phyloP scores from a whole-genome alignment of 495 filamentous ascomycete species.

The Podospora australis region DNA sequence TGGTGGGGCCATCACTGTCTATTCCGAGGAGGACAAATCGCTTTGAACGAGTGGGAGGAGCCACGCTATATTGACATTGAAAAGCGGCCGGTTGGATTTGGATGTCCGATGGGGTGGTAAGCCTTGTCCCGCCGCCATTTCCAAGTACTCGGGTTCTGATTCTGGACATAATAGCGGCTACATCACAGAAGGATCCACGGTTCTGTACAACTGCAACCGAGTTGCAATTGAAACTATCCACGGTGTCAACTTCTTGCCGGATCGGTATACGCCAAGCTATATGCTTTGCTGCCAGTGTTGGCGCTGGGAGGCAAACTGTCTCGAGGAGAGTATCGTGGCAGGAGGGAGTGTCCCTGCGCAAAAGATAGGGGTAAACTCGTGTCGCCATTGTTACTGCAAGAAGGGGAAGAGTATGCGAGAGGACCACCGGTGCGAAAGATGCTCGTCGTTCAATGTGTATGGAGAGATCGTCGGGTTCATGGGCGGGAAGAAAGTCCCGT shows the following conservation, averaged over 20 bases:
- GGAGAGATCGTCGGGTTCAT: not conserved
- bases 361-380: not conserved
- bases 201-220: not conserved
- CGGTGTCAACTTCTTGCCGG: not conserved
- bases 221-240: not conserved
- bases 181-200: not conserved
- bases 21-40: not conserved
- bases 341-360: too few relatives aligned
- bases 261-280: not conserved
- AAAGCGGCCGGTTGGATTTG: not conserved
- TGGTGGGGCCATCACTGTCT: not conserved
- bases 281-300: not conserved
- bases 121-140: too few relatives aligned
- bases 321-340: too few relatives aligned
- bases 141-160: too few relatives aligned
- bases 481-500: not conserved
- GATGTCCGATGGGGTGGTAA: not conserved
- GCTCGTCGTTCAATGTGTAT: not conserved
- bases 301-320: not conserved
- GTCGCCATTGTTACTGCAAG: not conserved
- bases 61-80: not conserved
- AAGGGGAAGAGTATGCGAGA: too few relatives aligned
- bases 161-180: not conserved
- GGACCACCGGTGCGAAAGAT: not conserved
- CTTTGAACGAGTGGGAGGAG: not conserved